These are phyloP conservation scores for Ramaria sp. DNA, from an alignment of 768 basidiomycete species.

Conservation along the genomic window DNA sequence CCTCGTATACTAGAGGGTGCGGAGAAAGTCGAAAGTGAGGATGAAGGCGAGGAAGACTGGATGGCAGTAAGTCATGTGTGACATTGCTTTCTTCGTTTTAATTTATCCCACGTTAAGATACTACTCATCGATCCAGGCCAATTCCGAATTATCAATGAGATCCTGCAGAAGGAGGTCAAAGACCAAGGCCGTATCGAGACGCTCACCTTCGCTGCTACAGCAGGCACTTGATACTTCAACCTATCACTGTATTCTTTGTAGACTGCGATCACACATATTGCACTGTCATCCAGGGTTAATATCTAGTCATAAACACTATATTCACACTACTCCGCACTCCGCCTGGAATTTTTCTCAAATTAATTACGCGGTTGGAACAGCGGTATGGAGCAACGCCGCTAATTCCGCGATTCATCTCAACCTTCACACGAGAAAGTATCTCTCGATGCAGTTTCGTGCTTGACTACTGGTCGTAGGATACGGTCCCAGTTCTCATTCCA, in stretches of 20 bases:
- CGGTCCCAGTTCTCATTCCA: constrained; percentile 86
- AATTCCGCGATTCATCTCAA: too few species aligned
- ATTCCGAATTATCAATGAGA: constrained; percentile 80
- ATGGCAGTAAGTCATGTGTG: constrained; percentile 53
- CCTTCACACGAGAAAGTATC: neutral
- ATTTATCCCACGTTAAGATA: constrained; percentile 36
- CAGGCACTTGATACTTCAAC: constrained; percentile 13
- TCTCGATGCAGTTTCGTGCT: neutral
- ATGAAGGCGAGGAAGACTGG: constrained; percentile 67
- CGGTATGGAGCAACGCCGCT: too few species aligned
- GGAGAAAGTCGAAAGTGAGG: constrained; percentile 78
- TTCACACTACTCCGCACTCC: neutral
- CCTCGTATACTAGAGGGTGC: constrained; percentile 62
- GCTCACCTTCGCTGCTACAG: constrained; percentile 56
- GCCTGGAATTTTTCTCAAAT: neutral
- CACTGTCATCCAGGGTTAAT: neutral
- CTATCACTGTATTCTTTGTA: neutral
- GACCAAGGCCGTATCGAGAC: constrained; percentile 83
- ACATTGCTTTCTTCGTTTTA: neutral
- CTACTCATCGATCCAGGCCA: constrained; percentile 89
- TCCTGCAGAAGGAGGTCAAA: constrained; percentile 86
- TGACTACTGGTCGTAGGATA: constrained; percentile 48
- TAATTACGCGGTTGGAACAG: too few species aligned
- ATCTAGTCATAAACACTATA: neutral
- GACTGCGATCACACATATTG: neutral